These are phyloP conservation scores for Jatropha podagrica DNA, from an alignment of 441 rosid genomes.

Conservation along the genomic window DNA sequence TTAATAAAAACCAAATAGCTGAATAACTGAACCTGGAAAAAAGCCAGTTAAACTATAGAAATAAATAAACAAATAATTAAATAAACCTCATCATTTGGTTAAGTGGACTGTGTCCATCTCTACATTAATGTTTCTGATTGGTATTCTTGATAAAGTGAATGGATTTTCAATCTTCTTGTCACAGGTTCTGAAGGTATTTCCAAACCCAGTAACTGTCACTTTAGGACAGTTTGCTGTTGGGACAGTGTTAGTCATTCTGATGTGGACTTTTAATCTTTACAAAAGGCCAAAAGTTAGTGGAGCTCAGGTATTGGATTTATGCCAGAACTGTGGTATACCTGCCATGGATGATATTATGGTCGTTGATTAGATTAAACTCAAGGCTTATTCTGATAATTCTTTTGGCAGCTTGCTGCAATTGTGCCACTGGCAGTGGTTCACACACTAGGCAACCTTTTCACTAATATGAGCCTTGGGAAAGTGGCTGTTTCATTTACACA, in stretches of 20 bases:
- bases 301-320: conserved; percentile 55
- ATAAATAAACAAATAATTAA: not conserved
- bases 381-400: conserved; percentile 14
- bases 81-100: not conserved
- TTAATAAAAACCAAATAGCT: not conserved
- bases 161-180: conserved; percentile 13
- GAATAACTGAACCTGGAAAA: not conserved
- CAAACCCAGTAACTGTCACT: conserved; percentile 70
- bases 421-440: conserved; percentile 90
- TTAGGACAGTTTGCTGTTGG: conserved; percentile 83
- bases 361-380: not conserved
- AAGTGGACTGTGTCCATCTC: not conserved
- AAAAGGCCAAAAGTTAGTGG: conserved; percentile 76
- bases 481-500: conserved; percentile 98
- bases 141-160: not conserved
- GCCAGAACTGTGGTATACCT: not conserved
- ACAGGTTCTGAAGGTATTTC: conserved; percentile 88
- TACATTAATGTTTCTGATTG: not conserved
- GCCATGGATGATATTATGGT: not conserved
- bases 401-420: conserved; percentile 71
- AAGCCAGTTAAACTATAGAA: not conserved
- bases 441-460: conserved; percentile 80
- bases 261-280: conserved; percentile 88
- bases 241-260: conserved; percentile 54
- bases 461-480: conserved; percentile 97